These are phyloP conservation scores for Mucor saturninus DNA, from an alignment of 371 early-diverging fungal species.

Conservation along the genomic window DNA sequence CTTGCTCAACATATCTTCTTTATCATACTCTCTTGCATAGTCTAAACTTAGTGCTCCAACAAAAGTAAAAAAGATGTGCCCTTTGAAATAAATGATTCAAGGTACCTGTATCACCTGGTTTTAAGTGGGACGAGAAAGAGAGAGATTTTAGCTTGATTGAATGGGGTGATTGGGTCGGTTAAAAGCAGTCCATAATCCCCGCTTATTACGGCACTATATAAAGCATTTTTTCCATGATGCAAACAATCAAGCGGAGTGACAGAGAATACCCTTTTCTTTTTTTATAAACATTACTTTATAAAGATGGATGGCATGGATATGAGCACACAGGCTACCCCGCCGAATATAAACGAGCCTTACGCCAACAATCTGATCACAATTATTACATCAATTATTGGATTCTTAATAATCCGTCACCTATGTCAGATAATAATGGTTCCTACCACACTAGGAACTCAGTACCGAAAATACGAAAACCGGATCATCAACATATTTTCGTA, in stretches of 20 bases:
- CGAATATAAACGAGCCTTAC: constrained; percentile 32
- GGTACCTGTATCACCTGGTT: too few species aligned
- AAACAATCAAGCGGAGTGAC: neutral
- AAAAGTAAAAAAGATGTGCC: too few species aligned
- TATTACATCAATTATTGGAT: constrained; percentile 22
- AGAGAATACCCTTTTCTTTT: neutral
- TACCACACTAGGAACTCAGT: neutral
- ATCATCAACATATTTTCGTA: constrained; percentile 54
- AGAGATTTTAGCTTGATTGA: constrained; percentile 14
- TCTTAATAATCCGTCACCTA: constrained; percentile 27
- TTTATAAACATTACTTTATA: neutral
- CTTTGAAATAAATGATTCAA: too few species aligned
- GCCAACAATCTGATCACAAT: constrained; percentile 25
- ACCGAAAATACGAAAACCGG: constrained; percentile 33
- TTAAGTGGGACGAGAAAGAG: neutral
- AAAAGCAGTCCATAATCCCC: constrained; percentile 7
- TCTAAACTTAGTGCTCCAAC: too few species aligned
- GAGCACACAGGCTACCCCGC: constrained; percentile 28
- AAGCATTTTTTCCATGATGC: neutral
- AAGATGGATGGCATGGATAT: constrained; percentile 28
- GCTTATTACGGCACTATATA: neutral
- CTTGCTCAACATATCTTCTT: too few species aligned
- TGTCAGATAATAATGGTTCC: neutral
- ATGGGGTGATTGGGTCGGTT: constrained; percentile 1
- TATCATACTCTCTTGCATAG: too few species aligned